A percentile compares a stretch with the other conserved stretches of the same genome.
Conservation (phyloP, 2,329 filamentous ascomycete species). For the Pseudocercospora ulei region DNA sequence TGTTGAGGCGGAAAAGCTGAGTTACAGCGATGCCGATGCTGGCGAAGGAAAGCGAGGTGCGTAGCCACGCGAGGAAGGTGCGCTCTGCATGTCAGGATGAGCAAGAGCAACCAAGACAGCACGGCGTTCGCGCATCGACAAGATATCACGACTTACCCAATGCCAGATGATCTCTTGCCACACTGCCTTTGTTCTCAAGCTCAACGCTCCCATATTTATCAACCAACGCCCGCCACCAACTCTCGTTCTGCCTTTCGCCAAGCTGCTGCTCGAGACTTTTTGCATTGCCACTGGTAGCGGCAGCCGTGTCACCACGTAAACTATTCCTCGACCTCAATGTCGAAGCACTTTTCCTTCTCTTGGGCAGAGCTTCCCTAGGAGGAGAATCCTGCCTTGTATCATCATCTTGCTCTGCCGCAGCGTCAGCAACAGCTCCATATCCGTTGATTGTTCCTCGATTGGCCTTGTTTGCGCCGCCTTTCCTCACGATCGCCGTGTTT, state of each 20-base stretch:
- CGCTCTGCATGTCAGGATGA: conserved; percentile 50
- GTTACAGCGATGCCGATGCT: conserved; percentile 75
- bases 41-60: conserved; percentile 71
- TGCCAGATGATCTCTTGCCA: conserved; percentile 71
- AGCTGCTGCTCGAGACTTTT: conserved; percentile 3
- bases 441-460: conserved; percentile 2
- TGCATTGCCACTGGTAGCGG: conserved; percentile 11
- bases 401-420: conserved; percentile 22
- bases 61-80: conserved; percentile 76
- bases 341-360: conserved; percentile 19
- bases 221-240: conserved; percentile 48
- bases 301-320: conserved; percentile 10
- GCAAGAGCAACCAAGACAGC: not conserved
- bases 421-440: conserved; percentile 26
- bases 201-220: conserved; percentile 60
- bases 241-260: conserved; percentile 25
- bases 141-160: conserved; percentile 61
- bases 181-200: conserved; percentile 75
- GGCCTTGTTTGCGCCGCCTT: conserved; percentile 11
- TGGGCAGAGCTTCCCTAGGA: conserved; percentile 10
- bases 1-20: conserved; percentile 75
- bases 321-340: conserved; percentile 14
- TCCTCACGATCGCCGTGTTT: conserved; percentile 37
- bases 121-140: not conserved
- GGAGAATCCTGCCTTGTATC: not conserved